Base-by-base conservation (phyloP, 805 yeast genomes). In the Lachancea mirantina region DNA sequence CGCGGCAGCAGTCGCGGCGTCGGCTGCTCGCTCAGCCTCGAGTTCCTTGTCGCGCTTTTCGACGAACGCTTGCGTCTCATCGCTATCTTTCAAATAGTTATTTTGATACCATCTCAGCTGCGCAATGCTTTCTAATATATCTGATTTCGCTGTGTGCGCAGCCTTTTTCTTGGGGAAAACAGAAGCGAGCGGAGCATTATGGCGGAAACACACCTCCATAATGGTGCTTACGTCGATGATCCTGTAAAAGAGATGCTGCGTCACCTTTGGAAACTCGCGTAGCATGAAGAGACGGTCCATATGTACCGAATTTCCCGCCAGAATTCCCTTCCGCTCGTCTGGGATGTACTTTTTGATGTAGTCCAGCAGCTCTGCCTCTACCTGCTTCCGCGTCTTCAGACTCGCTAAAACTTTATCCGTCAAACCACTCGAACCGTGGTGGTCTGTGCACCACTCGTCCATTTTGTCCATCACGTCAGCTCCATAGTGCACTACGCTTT, bases 221-320 rank as follows among this genome's bases (percentile, higher is more conserved):
- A 92, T 62, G 1, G 87, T 66, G n/a, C 94, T 78, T 10, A 92
- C 98, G 50, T 92, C 99, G 24, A 92, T 72, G 23, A 88, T 68
- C 34, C 99, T 70, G 54, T 92, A 92, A 52, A 72, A 76, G 26
- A 76, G 47, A 41, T 62, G 71, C 14, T 70, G 69, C n/a, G 72
- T 55, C 6, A 84, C 78, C 29, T 68, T 57, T 1, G 97, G 97
- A 63, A 92, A 77, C 49, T 89, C 95, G 33, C 73, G 68, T 52
- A 75, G 62, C 80, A 92, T 70, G 58, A 89, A 92, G 31, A 81
- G 67, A 38, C 85, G 72, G 55, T 92, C 99, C 78, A 84, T 78
- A 56, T 92, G 96, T 13, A 92, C 78, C 0, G 95, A 72, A 46
- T 89, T 92, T 2, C 99, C 99, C 0, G 94, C 95, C 34, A 92